Conservation (phyloP, 805 yeast species). For the Cyberlindnera lachancei region DNA sequence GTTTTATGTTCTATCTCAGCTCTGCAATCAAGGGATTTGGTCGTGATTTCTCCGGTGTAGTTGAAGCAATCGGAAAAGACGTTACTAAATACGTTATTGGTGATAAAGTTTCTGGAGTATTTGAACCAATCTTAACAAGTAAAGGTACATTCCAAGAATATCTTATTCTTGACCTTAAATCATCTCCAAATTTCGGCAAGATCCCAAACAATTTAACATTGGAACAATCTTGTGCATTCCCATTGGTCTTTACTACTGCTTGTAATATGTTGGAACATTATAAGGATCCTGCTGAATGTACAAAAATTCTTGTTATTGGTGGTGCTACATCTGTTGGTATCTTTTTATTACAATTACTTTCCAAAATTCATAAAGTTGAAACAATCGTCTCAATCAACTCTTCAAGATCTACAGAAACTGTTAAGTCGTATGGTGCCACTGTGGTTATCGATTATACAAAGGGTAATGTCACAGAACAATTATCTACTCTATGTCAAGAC, state of each 20-base stretch:
- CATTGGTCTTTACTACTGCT: slow-evolving; percentile 62
- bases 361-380: slow-evolving; percentile 35
- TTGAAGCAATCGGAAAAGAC: slow-evolving; percentile 40
- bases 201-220: slow-evolving; percentile 35
- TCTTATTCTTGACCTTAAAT: slow-evolving; percentile 32
- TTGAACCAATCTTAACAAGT: slow-evolving; percentile 15
- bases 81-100: slow-evolving; percentile 38
- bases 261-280: slow-evolving; percentile 27
- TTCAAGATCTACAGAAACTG: slow-evolving; percentile 35
- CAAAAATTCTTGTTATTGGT: slow-evolving; percentile 59
- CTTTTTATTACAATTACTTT: slow-evolving; percentile 48
- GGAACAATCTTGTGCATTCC: slow-evolving; percentile 54
- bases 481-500: slow-evolving; percentile 17
- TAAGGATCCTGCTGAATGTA: slow-evolving; percentile 32
- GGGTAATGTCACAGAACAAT: slow-evolving; percentile 29
- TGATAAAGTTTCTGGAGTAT: slow-evolving; percentile 45
- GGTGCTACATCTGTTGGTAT: slow-evolving; percentile 68
- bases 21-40: slow-evolving; percentile 33
- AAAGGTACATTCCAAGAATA: slow-evolving; percentile 43
- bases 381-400: slow-evolving; percentile 55
- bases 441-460: slow-evolving; percentile 49
- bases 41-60: slow-evolving; percentile 46
- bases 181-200: slow-evolving; percentile 26
- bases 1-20: slow-evolving; percentile 22
- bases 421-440: slow-evolving; percentile 49